Evolutionary conservation across 805 yeast species (phyloP), one percentile per base, ranked within the genome.

Genomic region (Nakazawaea holstii): DNA sequence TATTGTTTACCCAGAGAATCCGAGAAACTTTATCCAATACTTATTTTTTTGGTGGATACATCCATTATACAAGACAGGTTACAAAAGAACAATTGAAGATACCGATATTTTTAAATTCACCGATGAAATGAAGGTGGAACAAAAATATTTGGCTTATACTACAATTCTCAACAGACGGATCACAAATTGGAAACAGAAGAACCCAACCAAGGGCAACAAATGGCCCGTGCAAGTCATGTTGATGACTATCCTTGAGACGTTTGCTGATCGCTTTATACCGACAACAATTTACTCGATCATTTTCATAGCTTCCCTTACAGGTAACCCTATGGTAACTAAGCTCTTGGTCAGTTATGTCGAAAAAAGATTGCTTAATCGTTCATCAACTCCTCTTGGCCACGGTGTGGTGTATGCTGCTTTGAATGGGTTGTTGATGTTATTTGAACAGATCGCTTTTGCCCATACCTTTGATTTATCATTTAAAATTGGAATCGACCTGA

Each of bases 351-450:
- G 62, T 41, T 70, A 62, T 45, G 74, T 71, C 14, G 69, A 67
- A 52, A 60, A 51, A 50, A 56, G 35, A n/a, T 32, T 32, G n/a
- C 6, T 6, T n/a, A 6, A 32, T n/a, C 8, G 14, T 6, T 11
- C 66, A 41, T 57, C 55, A 45, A 53, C 64, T 35, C 61, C 67
- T 6, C 65, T 68, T 48, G 84, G 80, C 31, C 68, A 65, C 38
- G 96, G 96, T 50, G 70, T 86, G 14, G 96, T 92, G 8, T 84
- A 77, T 55, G 84, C 91, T 8, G 66, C 88, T 42, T 95, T 90
- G 17, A 72, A 86, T 8, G 73, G 81, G 38, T 53, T 69, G 1
- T 67, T 90, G 61, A 76, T 84, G 54, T 53, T 77, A 14, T 37
- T 70, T 1, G 65, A 72, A 45, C 78, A 82, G 35, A 39, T 79